A percentile compares a stretch with the other conserved stretches of the same genome.
These are phyloP conservation scores for Spirogloea muscicola DNA, from an alignment of 139 green algal genomes.

Conservation along the genomic window DNA sequence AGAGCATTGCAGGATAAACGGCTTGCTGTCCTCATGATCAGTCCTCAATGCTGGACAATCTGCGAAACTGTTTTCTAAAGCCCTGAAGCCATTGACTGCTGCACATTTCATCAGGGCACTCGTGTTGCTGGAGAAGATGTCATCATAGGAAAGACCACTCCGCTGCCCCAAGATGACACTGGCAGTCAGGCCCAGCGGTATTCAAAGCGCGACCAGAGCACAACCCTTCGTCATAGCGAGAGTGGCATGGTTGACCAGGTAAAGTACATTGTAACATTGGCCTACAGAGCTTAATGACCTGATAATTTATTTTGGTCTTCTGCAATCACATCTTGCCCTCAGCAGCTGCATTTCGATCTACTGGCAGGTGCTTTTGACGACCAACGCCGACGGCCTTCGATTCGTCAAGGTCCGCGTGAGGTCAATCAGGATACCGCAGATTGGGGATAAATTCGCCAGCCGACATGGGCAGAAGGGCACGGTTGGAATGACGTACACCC, in stretches of 20 bases:
- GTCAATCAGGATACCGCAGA: slow-evolving; percentile 90
- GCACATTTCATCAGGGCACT: slow-evolving; percentile 33
- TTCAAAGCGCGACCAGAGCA: slow-evolving; percentile 54
- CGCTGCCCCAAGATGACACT: slow-evolving; percentile 56
- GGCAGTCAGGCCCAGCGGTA: slow-evolving; percentile 22
- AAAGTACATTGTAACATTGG: slow-evolving; percentile 13
- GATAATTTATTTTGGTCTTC: slow-evolving; percentile 2
- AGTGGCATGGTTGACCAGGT: slow-evolving; percentile 64
- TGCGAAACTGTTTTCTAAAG: no score
- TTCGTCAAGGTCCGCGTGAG: slow-evolving; percentile 96
- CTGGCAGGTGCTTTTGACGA: slow-evolving; percentile 73
- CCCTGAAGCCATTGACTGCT: no score
- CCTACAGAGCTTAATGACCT: neutral
- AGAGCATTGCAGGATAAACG: no score
- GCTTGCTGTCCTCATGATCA: no score
- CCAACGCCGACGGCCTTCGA: slow-evolving; percentile 76
- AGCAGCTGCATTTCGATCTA: neutral
- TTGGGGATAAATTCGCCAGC: slow-evolving; percentile 99
- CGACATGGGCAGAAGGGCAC: slow-evolving; percentile 97
- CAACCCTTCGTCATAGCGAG: slow-evolving; percentile 49
- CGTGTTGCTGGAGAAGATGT: slow-evolving; percentile 66
- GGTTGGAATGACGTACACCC: slow-evolving; percentile 94
- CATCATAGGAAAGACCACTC: slow-evolving; percentile 77
- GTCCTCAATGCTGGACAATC: no score
- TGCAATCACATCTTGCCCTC: neutral